A percentile compares a stretch with the other conserved stretches of the same genome.
phyloP scores from a whole-genome alignment of 306 rosid genomes.

The Vicia faba region DNA sequence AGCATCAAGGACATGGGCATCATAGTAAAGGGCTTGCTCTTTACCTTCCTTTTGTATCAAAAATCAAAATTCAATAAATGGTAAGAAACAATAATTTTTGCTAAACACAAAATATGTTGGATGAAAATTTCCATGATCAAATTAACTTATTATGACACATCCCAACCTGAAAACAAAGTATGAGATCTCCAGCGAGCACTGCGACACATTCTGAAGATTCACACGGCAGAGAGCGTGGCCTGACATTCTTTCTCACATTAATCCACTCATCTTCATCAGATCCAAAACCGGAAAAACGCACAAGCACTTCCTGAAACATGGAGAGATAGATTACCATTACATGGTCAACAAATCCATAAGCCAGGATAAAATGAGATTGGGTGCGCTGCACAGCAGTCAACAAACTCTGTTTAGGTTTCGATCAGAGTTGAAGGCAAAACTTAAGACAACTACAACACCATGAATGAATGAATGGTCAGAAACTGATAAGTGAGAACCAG shows the following conservation, averaged over 20 bases:
- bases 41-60: conserved; percentile 80
- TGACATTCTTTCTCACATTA: conserved; percentile 74
- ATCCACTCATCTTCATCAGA: conserved; percentile 98
- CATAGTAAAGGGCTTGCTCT: conserved; percentile 98
- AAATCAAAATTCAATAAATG: conserved; percentile 24
- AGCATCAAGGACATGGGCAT: conserved; percentile 97
- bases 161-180: conserved; percentile 93
- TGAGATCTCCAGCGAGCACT: conserved; percentile 95
- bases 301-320: conserved; percentile 79
- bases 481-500: not conserved
- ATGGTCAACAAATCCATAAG: conserved; percentile 19
- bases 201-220: conserved; percentile 98
- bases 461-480: not conserved
- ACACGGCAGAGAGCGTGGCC: conserved; percentile 96
- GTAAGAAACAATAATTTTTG: conserved; percentile 6
- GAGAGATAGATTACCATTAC: conserved; percentile 27
- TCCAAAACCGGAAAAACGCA: conserved; percentile 94
- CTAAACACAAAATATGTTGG: conserved; percentile 14
- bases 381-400: not conserved
- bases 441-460: conserved; percentile 19
- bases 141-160: conserved; percentile 34
- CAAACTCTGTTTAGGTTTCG: conserved; percentile 3
- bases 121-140: conserved; percentile 23
- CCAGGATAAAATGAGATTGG: conserved; percentile 15
- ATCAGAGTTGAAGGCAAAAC: conserved; percentile 24